phyloP scores from a whole-genome alignment of 306 rosid species.

The Mucuna pruriens region DNA sequence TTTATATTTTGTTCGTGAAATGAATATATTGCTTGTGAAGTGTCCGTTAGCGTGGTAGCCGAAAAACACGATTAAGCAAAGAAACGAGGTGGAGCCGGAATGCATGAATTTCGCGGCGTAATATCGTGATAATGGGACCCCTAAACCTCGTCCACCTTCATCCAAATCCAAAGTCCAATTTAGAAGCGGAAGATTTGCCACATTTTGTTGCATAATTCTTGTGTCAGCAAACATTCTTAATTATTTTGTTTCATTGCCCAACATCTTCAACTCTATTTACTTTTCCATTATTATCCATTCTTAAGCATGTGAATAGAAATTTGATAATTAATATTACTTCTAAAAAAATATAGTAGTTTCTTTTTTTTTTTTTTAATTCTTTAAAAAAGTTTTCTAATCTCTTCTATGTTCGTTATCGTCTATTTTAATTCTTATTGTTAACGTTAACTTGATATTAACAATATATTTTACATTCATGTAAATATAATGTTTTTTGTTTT shows the following conservation, averaged over 20 bases:
- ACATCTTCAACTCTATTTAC: neutral
- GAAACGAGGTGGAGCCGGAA: neutral
- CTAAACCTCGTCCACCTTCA: neutral
- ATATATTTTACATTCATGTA: no score
- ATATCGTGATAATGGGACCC: conserved; percentile 9
- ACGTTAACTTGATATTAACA: no score
- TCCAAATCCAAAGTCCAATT: conserved; percentile 21
- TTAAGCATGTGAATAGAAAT: no score
- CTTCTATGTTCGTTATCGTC: no score
- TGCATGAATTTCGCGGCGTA: conserved; percentile 18
- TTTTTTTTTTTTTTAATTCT: no score
- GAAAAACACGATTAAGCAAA: neutral
- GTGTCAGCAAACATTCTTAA: conserved; percentile 30
- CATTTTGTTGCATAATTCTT: conserved; percentile 48
- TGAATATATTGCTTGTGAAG: neutral
- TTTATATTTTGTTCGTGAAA: neutral
- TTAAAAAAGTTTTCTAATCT: no score
- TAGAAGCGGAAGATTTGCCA: conserved; percentile 46
- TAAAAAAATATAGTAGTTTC: no score
- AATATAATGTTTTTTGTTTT: no score
- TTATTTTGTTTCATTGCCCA: neutral
- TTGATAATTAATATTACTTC: no score
- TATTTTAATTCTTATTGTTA: no score
- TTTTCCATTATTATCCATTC: neutral
- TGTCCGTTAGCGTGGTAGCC: neutral